phyloP scores from a whole-genome alignment of 1,284 basidiomycete species.

The Trichosporon sp. region DNA sequence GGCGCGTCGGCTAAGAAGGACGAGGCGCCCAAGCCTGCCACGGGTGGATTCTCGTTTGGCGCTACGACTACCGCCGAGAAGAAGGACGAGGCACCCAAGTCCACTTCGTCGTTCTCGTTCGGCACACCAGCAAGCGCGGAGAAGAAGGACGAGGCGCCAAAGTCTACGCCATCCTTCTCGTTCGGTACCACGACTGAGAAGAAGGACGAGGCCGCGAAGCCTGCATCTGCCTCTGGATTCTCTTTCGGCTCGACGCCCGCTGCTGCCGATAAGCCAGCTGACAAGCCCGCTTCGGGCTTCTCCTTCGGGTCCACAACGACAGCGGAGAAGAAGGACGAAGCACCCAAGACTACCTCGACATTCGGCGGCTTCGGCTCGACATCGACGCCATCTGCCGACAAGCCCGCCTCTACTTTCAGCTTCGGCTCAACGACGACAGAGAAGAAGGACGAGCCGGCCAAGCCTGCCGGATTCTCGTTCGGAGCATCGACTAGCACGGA shows the following conservation, averaged over 20 bases:
- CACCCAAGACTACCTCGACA: too few species aligned
- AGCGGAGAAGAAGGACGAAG: not conserved
- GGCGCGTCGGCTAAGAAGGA: not conserved
- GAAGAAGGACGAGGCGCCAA: not conserved
- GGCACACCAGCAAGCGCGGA: not conserved
- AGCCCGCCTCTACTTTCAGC: too few species aligned
- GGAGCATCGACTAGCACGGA: too few species aligned
- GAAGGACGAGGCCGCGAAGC: not conserved
- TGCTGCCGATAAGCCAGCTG: not conserved
- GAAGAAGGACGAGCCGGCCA: not conserved
- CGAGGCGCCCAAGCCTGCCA: not conserved
- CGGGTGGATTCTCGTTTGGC: not conserved
- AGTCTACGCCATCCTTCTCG: not conserved
- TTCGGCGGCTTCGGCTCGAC: too few species aligned
- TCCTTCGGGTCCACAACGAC: not conserved
- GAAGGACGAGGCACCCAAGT: not conserved
- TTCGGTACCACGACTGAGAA: not conserved
- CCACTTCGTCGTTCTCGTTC: not conserved
- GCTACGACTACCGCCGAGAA: slow-evolving; percentile 6
- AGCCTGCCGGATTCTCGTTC: not conserved
- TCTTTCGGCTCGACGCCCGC: not conserved
- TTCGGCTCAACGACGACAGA: not conserved
- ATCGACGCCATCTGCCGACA: too few species aligned
- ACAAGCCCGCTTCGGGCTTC: not conserved
- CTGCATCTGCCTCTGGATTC: not conserved